Evolutionary conservation across 2,329 filamentous ascomycete genomes (phyloP).

Genomic region (Penicillium sp.): DNA sequence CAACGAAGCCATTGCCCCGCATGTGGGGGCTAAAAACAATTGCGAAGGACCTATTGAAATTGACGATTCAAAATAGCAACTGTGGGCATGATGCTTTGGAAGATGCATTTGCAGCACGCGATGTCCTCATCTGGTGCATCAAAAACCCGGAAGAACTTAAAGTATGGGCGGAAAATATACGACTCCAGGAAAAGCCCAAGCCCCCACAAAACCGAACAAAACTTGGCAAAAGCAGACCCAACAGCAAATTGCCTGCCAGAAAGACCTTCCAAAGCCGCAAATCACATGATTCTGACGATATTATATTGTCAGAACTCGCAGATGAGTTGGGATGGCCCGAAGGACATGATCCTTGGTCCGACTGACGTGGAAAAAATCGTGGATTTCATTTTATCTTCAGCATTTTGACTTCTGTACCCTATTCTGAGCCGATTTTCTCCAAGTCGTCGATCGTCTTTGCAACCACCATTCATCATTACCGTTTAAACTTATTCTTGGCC

Average conservation of each 20-base stretch:
- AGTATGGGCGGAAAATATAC: constrained; percentile 2
- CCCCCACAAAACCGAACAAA: neutral
- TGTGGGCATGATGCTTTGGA: constrained; percentile 8
- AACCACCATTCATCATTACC: neutral
- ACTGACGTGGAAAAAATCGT: neutral
- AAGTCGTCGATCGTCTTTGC: neutral
- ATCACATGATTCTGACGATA: neutral
- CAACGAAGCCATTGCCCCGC: constrained; percentile 3
- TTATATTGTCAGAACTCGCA: constrained; percentile 3
- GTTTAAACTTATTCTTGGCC: neutral
- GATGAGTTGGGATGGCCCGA: constrained; percentile 2
- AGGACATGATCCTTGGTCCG: constrained; percentile 10
- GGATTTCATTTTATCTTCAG: neutral
- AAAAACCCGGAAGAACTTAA: constrained; percentile 9
- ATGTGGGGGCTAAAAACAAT: constrained; percentile 6
- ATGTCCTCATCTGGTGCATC: constrained; percentile 9
- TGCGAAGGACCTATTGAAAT: constrained; percentile 5
- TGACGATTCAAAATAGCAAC: constrained; percentile 1
- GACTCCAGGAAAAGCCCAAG: constrained; percentile 2
- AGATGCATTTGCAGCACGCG: constrained; percentile 8
- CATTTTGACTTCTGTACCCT: neutral
- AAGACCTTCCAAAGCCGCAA: neutral
- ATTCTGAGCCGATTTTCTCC: neutral
- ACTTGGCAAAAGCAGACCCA: neutral
- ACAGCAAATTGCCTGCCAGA: neutral